Conservation (phyloP, 129 eudicot genomes). For the Lactuca sativa region DNA sequence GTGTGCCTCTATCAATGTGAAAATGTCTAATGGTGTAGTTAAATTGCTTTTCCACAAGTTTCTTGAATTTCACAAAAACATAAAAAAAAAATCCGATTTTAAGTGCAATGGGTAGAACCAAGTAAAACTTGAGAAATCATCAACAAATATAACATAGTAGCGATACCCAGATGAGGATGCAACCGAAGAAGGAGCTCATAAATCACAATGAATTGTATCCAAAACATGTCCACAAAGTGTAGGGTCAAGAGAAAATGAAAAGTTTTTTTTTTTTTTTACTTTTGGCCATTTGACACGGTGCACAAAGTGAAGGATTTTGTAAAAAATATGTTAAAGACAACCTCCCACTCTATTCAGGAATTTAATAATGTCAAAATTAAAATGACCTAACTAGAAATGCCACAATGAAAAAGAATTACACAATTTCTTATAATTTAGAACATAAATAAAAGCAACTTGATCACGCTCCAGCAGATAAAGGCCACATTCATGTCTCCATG, state of each 20-base stretch:
- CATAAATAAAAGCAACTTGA: not conserved
- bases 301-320: not conserved
- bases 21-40: not conserved
- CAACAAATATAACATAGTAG: constrained; percentile 19
- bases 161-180: not conserved
- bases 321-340: not conserved
- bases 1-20: constrained; percentile 14
- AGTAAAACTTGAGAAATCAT: not conserved
- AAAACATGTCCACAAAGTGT: not conserved
- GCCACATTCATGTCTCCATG: not conserved
- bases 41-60: constrained; percentile 14
- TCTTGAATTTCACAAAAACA: not conserved
- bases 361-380: not conserved
- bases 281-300: not conserved
- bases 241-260: not conserved
- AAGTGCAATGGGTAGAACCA: not conserved
- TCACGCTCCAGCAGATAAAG: constrained; percentile 12
- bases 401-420: not conserved
- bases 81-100: not conserved
- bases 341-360: not conserved
- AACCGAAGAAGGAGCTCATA: not conserved
- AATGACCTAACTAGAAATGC: not conserved
- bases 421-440: not conserved
- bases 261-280: not conserved
- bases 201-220: constrained; percentile 14